These are phyloP conservation scores for Boletus subcaerulescens DNA, from an alignment of 768 basidiomycete species.

Conservation along the genomic window DNA sequence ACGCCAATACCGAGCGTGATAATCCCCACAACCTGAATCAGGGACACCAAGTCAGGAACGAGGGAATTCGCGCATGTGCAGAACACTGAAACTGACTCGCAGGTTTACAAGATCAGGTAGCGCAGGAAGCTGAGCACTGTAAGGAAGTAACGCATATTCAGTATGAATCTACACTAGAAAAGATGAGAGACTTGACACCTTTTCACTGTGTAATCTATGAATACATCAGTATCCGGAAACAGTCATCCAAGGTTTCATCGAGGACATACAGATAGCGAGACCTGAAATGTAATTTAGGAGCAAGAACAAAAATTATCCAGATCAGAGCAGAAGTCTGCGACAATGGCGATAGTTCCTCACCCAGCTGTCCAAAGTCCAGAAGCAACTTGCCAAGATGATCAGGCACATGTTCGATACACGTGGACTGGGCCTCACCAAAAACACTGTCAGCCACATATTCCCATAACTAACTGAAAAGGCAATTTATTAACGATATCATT, in stretches of 20 bases:
- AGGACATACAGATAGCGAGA: constrained; percentile 39
- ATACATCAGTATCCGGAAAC: neutral
- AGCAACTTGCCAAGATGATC: constrained; percentile 37
- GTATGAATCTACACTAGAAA: neutral
- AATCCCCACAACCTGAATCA: constrained; percentile 42
- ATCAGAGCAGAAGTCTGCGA: neutral
- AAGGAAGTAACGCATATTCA: neutral
- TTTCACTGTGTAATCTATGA: constrained; percentile 43
- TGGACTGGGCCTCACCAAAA: constrained; percentile 39
- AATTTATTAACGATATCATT: neutral
- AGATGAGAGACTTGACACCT: constrained; percentile 33
- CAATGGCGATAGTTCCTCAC: constrained; percentile 27
- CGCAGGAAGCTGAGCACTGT: constrained; percentile 40
- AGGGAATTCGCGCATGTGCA: neutral
- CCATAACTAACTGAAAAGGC: constrained; percentile 49
- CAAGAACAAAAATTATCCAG: neutral
- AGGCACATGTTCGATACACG: neutral
- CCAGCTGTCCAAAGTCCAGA: constrained; percentile 49
- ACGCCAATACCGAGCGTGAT: constrained; percentile 49
- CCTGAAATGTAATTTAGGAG: constrained; percentile 16
- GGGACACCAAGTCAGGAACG: neutral
- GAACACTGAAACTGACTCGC: constrained; percentile 35
- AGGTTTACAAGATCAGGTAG: constrained; percentile 43
- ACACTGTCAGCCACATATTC: constrained; percentile 44
- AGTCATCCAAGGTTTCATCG: neutral